A percentile compares a stretch with the other conserved stretches of the same genome.
phyloP scores from a whole-genome alignment of 345 rosid species.

The Abelmoschus esculentus region DNA sequence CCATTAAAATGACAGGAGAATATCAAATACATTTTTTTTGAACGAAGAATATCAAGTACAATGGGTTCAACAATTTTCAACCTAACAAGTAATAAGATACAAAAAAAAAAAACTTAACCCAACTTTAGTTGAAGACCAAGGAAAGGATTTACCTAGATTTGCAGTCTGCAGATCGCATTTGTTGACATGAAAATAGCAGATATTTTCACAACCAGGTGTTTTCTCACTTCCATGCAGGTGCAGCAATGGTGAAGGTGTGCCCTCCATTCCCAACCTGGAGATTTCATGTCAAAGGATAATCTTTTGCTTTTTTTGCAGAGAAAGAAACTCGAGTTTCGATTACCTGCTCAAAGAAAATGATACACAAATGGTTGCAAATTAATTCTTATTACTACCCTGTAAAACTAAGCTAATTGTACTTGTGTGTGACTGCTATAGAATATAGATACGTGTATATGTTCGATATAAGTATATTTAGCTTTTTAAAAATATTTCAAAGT shows the following conservation, averaged over 20 bases:
- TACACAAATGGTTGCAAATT: conserved; percentile 6
- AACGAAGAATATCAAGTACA: background rate
- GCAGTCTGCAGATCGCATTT: too few species aligned
- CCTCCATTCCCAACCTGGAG: too few species aligned
- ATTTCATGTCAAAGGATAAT: conserved; percentile 2
- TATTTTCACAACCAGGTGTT: too few species aligned
- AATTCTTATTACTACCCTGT: background rate
- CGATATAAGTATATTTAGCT: background rate
- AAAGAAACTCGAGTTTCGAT: conserved; percentile 16
- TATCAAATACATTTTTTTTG: background rate
- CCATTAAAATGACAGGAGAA: background rate
- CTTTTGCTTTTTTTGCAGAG: background rate
- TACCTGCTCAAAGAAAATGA: conserved; percentile 12
- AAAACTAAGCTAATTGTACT: background rate
- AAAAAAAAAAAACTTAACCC: background rate
- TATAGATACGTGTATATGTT: background rate
- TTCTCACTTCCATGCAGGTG: too few species aligned
- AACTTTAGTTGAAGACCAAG: background rate
- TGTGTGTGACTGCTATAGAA: background rate
- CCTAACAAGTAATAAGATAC: background rate
- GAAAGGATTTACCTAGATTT: too few species aligned
- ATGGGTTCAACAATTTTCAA: background rate
- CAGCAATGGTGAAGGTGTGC: too few species aligned
- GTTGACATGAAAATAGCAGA: too few species aligned
- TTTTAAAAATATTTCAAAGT: background rate